phyloP scores from a whole-genome alignment of 129 eudicot species.

The Escallonia herrerae region DNA sequence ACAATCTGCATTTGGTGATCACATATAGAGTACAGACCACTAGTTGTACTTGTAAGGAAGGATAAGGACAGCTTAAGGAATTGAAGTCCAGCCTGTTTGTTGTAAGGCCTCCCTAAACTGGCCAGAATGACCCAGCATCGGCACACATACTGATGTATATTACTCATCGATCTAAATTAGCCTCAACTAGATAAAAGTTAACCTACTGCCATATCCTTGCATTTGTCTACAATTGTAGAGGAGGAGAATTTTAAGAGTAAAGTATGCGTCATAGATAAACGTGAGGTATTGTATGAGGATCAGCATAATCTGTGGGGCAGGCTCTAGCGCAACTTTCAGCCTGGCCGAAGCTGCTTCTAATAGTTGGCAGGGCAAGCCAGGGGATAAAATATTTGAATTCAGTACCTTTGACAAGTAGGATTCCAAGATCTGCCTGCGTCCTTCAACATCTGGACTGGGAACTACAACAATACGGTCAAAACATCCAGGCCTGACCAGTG shows the following conservation, averaged over 20 bases:
- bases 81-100: not conserved
- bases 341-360: not conserved
- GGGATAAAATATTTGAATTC: not conserved
- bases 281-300: not conserved
- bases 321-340: not conserved
- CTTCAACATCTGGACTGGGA: slow-evolving; percentile 91
- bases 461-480: slow-evolving; percentile 75
- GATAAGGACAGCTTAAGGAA: too few relatives aligned
- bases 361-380: not conserved
- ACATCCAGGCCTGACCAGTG: slow-evolving; percentile 76
- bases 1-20: not conserved
- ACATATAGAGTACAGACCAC: too few relatives aligned
- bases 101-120: too few relatives aligned
- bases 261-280: not conserved
- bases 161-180: too few relatives aligned
- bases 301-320: not conserved
- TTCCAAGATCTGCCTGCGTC: slow-evolving; percentile 79
- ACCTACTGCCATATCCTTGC: not conserved
- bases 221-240: too few relatives aligned
- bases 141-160: too few relatives aligned
- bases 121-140: too few relatives aligned
- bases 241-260: not conserved
- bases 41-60: too few relatives aligned
- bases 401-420: slow-evolving; percentile 74
- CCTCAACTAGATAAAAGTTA: too few relatives aligned